Evolutionary conservation across 1,139 yeast genomes (phyloP).

Genomic region (Geotrichum restrictum): DNA sequence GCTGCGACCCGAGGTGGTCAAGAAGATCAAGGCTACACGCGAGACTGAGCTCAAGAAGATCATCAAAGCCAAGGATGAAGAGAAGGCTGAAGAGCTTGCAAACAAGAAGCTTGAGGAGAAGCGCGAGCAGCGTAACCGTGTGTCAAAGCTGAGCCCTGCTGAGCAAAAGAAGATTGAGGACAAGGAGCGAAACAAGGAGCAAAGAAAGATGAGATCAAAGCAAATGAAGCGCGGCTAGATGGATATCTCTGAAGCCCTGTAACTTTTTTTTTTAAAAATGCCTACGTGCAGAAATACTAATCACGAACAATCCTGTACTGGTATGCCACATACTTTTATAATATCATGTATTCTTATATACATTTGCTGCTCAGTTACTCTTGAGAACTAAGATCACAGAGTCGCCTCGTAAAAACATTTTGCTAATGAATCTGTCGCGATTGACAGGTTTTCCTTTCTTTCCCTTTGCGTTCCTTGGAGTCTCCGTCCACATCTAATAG

Average conservation of each 20-base stretch:
- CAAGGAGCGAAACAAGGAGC: conserved; percentile 60
- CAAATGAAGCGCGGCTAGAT: conserved; percentile 35
- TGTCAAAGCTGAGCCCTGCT: conserved; percentile 57
- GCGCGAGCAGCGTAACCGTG: conserved; percentile 53
- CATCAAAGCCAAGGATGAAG: conserved; percentile 55
- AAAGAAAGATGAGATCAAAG: conserved; percentile 48
- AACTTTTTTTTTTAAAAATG: too few relatives aligned
- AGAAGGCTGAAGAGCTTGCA: conserved; percentile 63
- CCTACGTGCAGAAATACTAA: too few relatives aligned
- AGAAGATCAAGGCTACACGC: conserved; percentile 69
- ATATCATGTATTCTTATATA: too few relatives aligned
- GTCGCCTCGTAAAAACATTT: conserved; percentile 91
- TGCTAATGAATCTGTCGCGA: conserved; percentile 81
- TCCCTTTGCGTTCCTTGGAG: conserved; percentile 59
- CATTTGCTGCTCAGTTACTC: too few relatives aligned
- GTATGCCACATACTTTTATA: background rate
- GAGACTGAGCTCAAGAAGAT: conserved; percentile 64
- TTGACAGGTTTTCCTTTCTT: conserved; percentile 66
- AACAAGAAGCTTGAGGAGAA: conserved; percentile 66
- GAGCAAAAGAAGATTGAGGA: conserved; percentile 65
- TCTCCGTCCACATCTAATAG: conserved; percentile 68
- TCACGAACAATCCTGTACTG: too few relatives aligned
- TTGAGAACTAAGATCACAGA: conserved; percentile 76
- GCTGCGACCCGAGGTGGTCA: conserved; percentile 60
- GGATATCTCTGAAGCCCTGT: too few relatives aligned